Conservation (phyloP, 2,329 filamentous ascomycete genomes). For the Hypomyces rosellus region DNA sequence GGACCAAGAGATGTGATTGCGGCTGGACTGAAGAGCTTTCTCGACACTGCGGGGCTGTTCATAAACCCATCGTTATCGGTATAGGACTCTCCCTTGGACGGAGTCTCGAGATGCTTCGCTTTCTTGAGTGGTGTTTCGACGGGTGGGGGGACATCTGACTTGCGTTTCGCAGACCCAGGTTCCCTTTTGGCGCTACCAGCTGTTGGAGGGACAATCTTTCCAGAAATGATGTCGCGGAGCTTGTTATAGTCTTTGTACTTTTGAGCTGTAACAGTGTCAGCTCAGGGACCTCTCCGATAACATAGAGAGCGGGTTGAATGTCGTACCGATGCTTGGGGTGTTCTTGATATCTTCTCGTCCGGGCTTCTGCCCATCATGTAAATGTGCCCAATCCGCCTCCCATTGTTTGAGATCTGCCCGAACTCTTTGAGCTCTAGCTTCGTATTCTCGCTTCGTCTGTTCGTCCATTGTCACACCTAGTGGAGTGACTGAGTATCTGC, state of each 20-base stretch:
- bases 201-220: conserved; percentile 41
- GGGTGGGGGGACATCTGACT: conserved; percentile 25
- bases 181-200: conserved; percentile 28
- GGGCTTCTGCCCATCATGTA: conserved; percentile 62
- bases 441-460: conserved; percentile 37
- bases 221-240: conserved; percentile 51
- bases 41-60: conserved; percentile 49
- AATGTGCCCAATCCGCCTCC: conserved; percentile 60
- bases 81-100: conserved; percentile 34
- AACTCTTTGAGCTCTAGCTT: conserved; percentile 47
- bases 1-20: conserved; percentile 62
- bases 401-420: conserved; percentile 66
- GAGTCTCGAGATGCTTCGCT: conserved; percentile 40
- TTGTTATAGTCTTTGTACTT: conserved; percentile 76
- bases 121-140: conserved; percentile 48
- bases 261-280: conserved; percentile 38
- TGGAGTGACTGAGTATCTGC: no score
- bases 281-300: neutral
- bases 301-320: neutral
- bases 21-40: conserved; percentile 54
- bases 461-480: conserved; percentile 23
- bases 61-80: conserved; percentile 35
- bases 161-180: conserved; percentile 33
- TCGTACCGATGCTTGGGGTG: conserved; percentile 62
- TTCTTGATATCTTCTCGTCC: conserved; percentile 69